Conservation (phyloP, 2,329 filamentous ascomycete genomes). For the Orbilia oligospora region DNA sequence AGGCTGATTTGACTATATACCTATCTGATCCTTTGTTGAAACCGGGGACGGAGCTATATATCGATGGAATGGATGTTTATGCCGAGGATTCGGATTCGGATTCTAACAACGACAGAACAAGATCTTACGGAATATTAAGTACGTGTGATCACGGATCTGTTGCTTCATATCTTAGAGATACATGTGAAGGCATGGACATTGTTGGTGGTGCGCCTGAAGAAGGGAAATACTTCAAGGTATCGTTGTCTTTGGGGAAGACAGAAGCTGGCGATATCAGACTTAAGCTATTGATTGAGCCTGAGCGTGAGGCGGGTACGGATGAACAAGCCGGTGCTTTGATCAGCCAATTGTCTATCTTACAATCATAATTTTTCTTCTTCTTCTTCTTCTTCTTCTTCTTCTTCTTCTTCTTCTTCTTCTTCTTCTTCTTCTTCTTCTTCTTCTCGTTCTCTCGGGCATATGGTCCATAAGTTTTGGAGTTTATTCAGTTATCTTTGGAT, state of each 20-base stretch:
- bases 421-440: too few relatives aligned
- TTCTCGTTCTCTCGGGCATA: too few relatives aligned
- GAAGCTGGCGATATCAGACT: background rate
- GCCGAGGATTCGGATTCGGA: background rate
- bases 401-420: too few relatives aligned
- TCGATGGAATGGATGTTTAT: background rate
- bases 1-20: conserved; percentile 11
- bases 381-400: too few relatives aligned
- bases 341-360: background rate
- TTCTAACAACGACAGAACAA: background rate
- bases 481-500: too few relatives aligned
- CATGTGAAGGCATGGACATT: background rate
- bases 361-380: conserved; percentile 33
- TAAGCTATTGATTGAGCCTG: background rate
- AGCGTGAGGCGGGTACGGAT: background rate
- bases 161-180: background rate
- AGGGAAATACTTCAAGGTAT: background rate
- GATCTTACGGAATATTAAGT: background rate
- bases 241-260: background rate
- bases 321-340: conserved; percentile 6
- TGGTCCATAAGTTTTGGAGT: too few relatives aligned
- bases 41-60: background rate
- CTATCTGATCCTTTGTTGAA: conserved; percentile 12
- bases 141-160: conserved; percentile 7
- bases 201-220: background rate